Evolutionary conservation across 495 filamentous ascomycete species (phyloP).

Genomic region (Bryoglossum gracile): DNA sequence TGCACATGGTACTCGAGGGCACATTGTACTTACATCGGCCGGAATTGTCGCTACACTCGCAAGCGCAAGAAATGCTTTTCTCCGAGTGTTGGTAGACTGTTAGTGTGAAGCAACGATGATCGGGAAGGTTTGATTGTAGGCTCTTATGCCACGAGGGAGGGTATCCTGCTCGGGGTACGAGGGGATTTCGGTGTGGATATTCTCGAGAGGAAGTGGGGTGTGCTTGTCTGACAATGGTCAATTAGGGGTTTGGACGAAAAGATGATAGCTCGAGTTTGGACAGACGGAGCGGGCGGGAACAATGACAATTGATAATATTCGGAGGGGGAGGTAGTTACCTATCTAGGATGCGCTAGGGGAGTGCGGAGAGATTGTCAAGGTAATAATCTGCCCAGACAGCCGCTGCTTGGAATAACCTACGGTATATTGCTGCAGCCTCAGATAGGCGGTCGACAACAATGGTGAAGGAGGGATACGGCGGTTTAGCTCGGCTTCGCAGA

Average conservation of each 20-base stretch:
- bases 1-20: conserved; percentile 1
- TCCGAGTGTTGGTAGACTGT: too few relatives aligned
- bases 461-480: conserved; percentile 10
- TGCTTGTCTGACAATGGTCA: conserved; percentile 8
- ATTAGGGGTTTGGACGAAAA: conserved; percentile 5
- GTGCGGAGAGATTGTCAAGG: conserved; percentile 11
- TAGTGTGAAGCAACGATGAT: neutral
- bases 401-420: conserved; percentile 10
- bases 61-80: conserved; percentile 1
- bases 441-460: conserved; percentile 19
- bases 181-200: conserved; percentile 7
- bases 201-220: conserved; percentile 15
- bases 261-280: conserved; percentile 11
- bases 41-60: conserved; percentile 4
- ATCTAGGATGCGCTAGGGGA: conserved; percentile 11
- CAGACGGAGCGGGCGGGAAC: conserved; percentile 1
- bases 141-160: conserved; percentile 5
- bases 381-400: conserved; percentile 9
- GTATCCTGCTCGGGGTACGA: neutral
- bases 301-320: conserved; percentile 9
- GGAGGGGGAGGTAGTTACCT: conserved; percentile 11
- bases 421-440: conserved; percentile 21
- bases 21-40: conserved; percentile 13
- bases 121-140: neutral
- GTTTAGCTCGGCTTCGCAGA: conserved; percentile 20